These are phyloP conservation scores for Hypholoma sublateritium DNA, from an alignment of 768 basidiomycete genomes.

Conservation along the genomic window DNA sequence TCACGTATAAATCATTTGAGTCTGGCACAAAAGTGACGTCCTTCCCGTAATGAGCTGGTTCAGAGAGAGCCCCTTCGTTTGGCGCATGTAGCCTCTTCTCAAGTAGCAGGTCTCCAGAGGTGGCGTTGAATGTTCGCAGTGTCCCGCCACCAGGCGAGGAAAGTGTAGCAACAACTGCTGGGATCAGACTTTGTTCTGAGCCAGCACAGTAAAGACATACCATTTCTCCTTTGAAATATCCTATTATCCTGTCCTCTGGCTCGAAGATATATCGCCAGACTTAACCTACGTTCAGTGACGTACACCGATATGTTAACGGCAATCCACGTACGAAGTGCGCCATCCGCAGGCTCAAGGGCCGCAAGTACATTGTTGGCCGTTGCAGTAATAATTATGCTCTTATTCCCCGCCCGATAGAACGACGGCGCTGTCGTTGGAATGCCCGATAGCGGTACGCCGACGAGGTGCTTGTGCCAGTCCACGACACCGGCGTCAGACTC, in stretches of 20 bases:
- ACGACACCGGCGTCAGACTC: constrained; percentile 77
- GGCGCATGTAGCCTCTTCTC: constrained; percentile 63
- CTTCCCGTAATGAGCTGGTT: constrained; percentile 57
- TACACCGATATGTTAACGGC: background rate
- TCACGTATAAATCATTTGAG: constrained; percentile 39
- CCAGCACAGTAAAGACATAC: constrained; percentile 39
- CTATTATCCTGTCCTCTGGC: constrained; percentile 63
- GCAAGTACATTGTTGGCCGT: constrained; percentile 79
- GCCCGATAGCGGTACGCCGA: constrained; percentile 68
- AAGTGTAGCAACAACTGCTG: constrained; percentile 63
- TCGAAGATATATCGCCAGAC: constrained; percentile 84
- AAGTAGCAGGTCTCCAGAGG: constrained; percentile 61
- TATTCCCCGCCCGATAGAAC: constrained; percentile 45
- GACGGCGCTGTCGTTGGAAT: constrained; percentile 54
- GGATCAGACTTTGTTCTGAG: background rate
- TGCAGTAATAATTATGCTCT: constrained; percentile 58
- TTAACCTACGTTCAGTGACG: constrained; percentile 26
- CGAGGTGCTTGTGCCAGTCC: constrained; percentile 82
- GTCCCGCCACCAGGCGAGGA: constrained; percentile 76
- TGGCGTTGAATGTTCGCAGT: constrained; percentile 64
- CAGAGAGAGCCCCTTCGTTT: constrained; percentile 39
- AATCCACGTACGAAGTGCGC: constrained; percentile 63
- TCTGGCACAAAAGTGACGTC: constrained; percentile 41
- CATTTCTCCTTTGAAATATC: constrained; percentile 57
- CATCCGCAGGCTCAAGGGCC: constrained; percentile 64